phyloP scores from a whole-genome alignment of 2,329 filamentous ascomycete species.

The Alternaria sp. region DNA sequence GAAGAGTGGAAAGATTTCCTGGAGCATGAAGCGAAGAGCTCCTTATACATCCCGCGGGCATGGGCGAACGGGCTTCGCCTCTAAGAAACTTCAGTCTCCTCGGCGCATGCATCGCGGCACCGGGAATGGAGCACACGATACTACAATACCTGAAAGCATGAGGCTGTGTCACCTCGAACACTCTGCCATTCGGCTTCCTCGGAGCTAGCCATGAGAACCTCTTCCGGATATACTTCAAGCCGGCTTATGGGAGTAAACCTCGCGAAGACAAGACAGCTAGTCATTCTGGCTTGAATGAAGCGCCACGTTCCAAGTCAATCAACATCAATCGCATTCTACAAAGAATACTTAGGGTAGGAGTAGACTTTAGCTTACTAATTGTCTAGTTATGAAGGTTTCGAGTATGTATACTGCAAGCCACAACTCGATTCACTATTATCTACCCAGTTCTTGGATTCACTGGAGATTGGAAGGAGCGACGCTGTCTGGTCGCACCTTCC shows the following conservation, averaged over 20 bases:
- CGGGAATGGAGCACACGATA: not conserved
- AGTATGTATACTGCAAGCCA: not conserved
- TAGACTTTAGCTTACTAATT: not conserved
- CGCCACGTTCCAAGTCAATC: not conserved
- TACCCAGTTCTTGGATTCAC: not conserved
- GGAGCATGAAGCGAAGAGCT: not conserved
- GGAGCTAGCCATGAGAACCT: not conserved
- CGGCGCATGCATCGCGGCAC: not conserved
- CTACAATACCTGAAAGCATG: not conserved
- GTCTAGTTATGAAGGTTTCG: not conserved
- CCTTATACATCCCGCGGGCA: not conserved
- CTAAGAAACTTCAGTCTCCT: not conserved
- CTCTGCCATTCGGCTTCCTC: not conserved
- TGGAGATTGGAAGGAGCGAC: not conserved
- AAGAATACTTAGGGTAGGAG: not conserved
- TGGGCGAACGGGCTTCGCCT: not conserved
- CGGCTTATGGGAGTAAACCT: not conserved
- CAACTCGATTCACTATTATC: not conserved
- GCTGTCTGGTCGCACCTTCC: not conserved
- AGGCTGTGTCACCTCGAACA: accelerated
- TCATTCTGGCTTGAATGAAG: not conserved
- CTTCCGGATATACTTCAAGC: not conserved
- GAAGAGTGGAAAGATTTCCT: not conserved
- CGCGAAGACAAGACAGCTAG: not conserved
- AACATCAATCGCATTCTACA: not conserved